A percentile compares a stretch with the other conserved stretches of the same genome.
Evolutionary conservation across 2,329 filamentous ascomycete species (phyloP).

Genomic region (Monilinia vaccinii-corymbosi): DNA sequence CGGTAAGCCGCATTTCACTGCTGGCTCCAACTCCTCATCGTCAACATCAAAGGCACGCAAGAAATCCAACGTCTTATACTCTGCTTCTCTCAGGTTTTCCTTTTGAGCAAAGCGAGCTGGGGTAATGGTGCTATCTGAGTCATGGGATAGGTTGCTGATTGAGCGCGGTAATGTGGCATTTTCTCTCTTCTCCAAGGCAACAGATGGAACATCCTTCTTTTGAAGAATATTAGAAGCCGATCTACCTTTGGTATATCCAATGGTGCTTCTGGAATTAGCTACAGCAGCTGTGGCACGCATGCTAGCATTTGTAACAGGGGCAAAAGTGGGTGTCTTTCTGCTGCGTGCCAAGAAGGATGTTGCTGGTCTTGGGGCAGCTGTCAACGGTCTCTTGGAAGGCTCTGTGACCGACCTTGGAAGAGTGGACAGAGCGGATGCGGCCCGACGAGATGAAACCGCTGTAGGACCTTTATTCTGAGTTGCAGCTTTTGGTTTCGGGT

Average conservation of each 20-base stretch:
- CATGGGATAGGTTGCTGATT: conserved; percentile 31
- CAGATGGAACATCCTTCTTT: conserved; percentile 6
- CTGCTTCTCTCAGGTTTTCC: conserved; percentile 25
- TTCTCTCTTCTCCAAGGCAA: conserved; percentile 7
- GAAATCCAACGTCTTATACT: conserved; percentile 41
- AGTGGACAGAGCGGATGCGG: conserved; percentile 44
- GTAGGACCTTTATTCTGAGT: conserved; percentile 33
- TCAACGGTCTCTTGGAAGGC: conserved; percentile 27
- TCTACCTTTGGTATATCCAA: conserved; percentile 78
- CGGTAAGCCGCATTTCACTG: conserved; percentile 22
- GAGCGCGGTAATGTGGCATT: conserved; percentile 14
- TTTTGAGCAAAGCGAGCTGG: conserved; percentile 35
- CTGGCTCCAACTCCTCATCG: conserved; percentile 34
- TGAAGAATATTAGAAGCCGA: conserved; percentile 36
- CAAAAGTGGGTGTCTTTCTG: conserved; percentile 33
- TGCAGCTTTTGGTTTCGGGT: conserved; percentile 19
- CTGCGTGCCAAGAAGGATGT: conserved; percentile 17
- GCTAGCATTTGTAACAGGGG: conserved; percentile 35
- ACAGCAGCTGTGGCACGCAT: conserved; percentile 53
- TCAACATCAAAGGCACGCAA: conserved; percentile 48
- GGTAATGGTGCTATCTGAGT: conserved; percentile 40
- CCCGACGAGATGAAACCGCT: conserved; percentile 45
- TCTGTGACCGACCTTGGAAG: conserved; percentile 25
- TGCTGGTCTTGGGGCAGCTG: conserved; percentile 28
- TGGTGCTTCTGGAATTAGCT: conserved; percentile 66